phyloP scores from a whole-genome alignment of 2,329 filamentous ascomycete genomes.

The Ophiostoma sp. region DNA sequence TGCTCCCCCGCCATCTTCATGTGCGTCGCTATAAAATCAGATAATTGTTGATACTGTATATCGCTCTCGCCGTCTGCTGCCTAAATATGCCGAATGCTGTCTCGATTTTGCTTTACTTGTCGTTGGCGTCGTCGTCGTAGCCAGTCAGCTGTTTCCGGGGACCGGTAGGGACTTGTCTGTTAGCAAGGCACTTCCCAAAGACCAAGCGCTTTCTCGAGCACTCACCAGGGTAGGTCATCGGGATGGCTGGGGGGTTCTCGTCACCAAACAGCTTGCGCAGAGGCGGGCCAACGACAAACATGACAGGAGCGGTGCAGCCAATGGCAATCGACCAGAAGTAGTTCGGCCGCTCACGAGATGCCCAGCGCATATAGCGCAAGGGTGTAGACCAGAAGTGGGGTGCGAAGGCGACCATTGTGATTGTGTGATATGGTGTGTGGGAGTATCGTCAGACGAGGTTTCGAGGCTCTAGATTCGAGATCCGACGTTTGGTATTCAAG shows the following conservation, averaged over 20 bases:
- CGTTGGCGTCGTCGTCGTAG: conserved; percentile 50
- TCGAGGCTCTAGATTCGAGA: not conserved
- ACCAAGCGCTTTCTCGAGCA: conserved; percentile 28
- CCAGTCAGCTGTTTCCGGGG: conserved; percentile 56
- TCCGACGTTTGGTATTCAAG: not conserved
- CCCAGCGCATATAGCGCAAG: conserved; percentile 81
- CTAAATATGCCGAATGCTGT: not conserved
- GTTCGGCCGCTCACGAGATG: conserved; percentile 79
- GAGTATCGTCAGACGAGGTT: not conserved
- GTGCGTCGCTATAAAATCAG: conserved; percentile 13
- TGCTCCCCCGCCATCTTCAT: not conserved
- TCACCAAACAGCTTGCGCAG: conserved; percentile 70
- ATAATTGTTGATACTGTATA: not conserved
- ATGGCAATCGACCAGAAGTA: conserved; percentile 83
- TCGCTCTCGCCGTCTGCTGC: not conserved
- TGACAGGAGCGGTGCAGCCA: conserved; percentile 65
- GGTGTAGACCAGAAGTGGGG: conserved; percentile 82
- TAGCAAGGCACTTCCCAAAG: not conserved
- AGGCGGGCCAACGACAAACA: conserved; percentile 66
- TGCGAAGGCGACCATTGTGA: conserved; percentile 55
- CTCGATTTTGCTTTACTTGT: conserved; percentile 19
- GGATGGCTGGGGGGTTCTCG: conserved; percentile 64
- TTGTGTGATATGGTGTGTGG: not conserved
- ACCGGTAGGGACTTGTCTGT: conserved; percentile 33
- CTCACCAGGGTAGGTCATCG: conserved; percentile 89